phyloP scores from a whole-genome alignment of 805 yeast species.

The Metschnikowia hibisci region DNA sequence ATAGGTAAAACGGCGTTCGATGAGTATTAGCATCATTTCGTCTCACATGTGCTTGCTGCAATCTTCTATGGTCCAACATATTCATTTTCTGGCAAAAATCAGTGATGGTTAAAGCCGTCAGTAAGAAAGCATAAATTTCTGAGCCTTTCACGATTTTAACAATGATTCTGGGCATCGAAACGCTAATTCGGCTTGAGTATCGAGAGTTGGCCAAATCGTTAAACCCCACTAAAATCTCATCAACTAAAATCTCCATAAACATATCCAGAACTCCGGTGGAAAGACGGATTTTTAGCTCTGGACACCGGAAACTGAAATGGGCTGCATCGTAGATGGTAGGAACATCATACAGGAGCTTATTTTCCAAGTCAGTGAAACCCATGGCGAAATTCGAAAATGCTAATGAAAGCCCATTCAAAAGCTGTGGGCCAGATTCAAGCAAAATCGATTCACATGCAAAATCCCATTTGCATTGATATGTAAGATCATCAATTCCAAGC shows the following conservation, averaged over 20 bases:
- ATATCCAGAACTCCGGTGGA: slow-evolving; percentile 23
- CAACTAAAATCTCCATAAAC: slow-evolving; percentile 17
- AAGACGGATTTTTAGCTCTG: slow-evolving; percentile 43
- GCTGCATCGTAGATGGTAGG: slow-evolving; percentile 67
- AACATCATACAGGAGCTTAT: slow-evolving; percentile 56
- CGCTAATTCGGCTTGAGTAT: slow-evolving; percentile 53
- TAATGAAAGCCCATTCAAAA: slow-evolving; percentile 41
- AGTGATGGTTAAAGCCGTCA: slow-evolving; percentile 58
- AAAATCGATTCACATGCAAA: slow-evolving; percentile 59
- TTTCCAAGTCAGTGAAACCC: slow-evolving; percentile 73
- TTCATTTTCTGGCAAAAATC: slow-evolving; percentile 54
- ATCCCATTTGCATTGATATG: slow-evolving; percentile 90
- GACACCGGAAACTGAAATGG: slow-evolving; percentile 53
- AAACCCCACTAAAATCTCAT: slow-evolving; percentile 36
- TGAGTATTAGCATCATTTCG: slow-evolving; percentile 81
- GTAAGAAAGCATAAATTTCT: slow-evolving; percentile 36
- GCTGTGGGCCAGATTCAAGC: slow-evolving; percentile 47
- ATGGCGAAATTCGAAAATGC: slow-evolving; percentile 50
- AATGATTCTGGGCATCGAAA: slow-evolving; percentile 47
- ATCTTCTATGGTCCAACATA: slow-evolving; percentile 40
- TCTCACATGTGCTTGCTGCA: slow-evolving; percentile 64
- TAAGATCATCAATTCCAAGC: slow-evolving; percentile 82
- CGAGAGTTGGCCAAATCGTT: slow-evolving; percentile 70
- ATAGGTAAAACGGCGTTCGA: slow-evolving; percentile 68
- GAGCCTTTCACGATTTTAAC: slow-evolving; percentile 25